Evolutionary conservation across 2,329 filamentous ascomycete species (phyloP), one percentile per base, ranked within the genome.

Genomic region (Aureobasidium sp.): DNA sequence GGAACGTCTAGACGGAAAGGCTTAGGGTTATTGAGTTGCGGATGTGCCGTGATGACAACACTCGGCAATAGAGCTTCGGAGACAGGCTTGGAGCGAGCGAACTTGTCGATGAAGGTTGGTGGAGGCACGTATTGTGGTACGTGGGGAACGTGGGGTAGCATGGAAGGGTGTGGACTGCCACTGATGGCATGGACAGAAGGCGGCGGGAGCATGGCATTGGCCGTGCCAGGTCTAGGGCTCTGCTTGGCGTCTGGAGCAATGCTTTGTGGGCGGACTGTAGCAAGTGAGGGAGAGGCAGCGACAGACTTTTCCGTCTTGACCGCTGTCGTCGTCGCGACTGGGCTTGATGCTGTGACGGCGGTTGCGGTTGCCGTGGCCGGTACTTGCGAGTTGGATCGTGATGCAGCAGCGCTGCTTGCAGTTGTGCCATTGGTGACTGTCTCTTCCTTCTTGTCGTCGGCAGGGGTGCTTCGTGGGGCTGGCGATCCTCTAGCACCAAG

Each of bases 1-100:
- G 82, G 79, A 36, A 96, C 76, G 39, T 83, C 81, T 60, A 89
- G 77, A 37, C 82, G 77, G 70, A 87, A 86, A 30, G 83, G 84
- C 30, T 82, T 82, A 15, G 69, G 59, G 2, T 85, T 73, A 54
- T 83, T 83, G 45, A 91, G 78, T 11, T 80, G 81, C 1, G 88
- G 86, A 69, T 93, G 88, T 15, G 87, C 87, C 61, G 82, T 80
- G 16, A 92, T 76, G 42, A 81, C 83, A 29, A 93, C 76, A 58
- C 83, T 85, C 5, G 82, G 83, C 54, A 93, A 82, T 47, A 93
- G 78, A 30, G 88, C 86, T 72, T 89, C 81, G 39, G 79, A 73
- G 48, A 79, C 67, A 65, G 70, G 66, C 50, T 72, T 73, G 7
- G 66, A 59, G 21, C 69, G 68, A 11, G 67, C 65, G 59, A 66